phyloP scores from a whole-genome alignment of 495 filamentous ascomycete genomes.

The Symbiotaphrina buchneri region DNA sequence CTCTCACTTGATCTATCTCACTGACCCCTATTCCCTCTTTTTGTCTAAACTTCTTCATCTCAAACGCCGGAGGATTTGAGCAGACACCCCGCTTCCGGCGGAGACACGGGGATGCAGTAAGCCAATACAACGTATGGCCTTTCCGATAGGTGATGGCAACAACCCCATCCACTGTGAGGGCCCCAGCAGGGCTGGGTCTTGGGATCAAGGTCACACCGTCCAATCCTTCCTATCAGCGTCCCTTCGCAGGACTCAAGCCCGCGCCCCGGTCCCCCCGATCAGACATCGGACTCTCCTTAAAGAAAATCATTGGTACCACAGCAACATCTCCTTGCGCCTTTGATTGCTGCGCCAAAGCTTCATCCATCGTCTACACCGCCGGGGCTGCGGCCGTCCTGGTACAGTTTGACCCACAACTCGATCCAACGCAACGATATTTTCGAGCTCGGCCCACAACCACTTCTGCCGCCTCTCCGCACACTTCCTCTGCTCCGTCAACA shows the following conservation, averaged over 20 bases:
- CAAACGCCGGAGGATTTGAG: too few species aligned
- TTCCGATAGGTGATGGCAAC: too few species aligned
- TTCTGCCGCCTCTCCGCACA: constrained; percentile 32
- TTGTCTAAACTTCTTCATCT: too few species aligned
- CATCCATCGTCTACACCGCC: constrained; percentile 69
- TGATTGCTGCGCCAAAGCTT: constrained; percentile 46
- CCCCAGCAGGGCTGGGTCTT: constrained; percentile 13
- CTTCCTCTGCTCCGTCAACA: constrained; percentile 33
- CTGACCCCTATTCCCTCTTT: too few species aligned
- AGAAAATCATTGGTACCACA: constrained; percentile 74
- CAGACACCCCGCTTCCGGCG: too few species aligned
- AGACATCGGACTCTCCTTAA: constrained; percentile 34
- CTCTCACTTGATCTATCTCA: too few species aligned
- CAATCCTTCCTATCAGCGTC: constrained; percentile 36
- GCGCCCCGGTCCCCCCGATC: neutral
- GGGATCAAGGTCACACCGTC: constrained; percentile 58
- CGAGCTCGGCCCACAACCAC: constrained; percentile 61
- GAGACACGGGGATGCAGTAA: too few species aligned
- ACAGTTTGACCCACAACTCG: constrained; percentile 45
- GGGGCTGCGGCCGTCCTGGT: constrained; percentile 88
- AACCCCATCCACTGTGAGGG: constrained; percentile 26
- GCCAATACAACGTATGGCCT: constrained; percentile 21
- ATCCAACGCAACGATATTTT: constrained; percentile 69
- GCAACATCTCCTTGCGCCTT: constrained; percentile 70
- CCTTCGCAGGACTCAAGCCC: neutral